phyloP scores from a whole-genome alignment of 2,329 filamentous ascomycete genomes.

The Fusarium tricinctum region DNA sequence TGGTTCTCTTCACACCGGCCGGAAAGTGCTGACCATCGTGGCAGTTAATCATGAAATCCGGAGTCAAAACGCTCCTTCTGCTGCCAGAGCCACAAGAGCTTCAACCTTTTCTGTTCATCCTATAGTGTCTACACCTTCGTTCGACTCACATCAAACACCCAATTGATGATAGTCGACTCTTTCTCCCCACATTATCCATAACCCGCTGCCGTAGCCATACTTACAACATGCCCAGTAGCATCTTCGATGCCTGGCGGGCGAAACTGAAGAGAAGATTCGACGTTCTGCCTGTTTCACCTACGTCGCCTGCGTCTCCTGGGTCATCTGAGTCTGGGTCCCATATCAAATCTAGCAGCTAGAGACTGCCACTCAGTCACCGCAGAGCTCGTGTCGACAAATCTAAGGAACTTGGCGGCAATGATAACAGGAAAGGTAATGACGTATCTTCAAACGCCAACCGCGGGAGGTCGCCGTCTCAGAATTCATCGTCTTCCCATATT shows the following conservation, averaged over 20 bases:
- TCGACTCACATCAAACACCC: conserved; percentile 5
- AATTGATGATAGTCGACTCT: neutral
- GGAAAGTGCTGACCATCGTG: neutral
- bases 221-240: conserved; percentile 34
- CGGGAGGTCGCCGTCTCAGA: conserved; percentile 24
- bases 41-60: neutral
- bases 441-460: neutral
- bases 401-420: conserved; percentile 5
- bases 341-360: conserved; percentile 27
- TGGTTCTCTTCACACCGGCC: no score
- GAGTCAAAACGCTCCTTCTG: conserved; percentile 4
- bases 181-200: conserved; percentile 24
- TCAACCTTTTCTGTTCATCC: neutral
- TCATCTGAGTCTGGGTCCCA: neutral
- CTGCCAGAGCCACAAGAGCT: neutral
- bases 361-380: conserved; percentile 29
- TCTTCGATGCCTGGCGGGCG: conserved; percentile 17
- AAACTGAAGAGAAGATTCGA: conserved; percentile 5
- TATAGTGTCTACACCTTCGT: neutral
- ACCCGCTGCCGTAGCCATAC: conserved; percentile 13
- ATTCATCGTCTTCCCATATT: conserved; percentile 19
- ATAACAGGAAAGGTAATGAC: neutral
- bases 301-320: neutral
- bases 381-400: conserved; percentile 12
- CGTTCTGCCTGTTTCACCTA: neutral